phyloP scores from a whole-genome alignment of 257 asterid species.

The Fraxinus cuspidata region DNA sequence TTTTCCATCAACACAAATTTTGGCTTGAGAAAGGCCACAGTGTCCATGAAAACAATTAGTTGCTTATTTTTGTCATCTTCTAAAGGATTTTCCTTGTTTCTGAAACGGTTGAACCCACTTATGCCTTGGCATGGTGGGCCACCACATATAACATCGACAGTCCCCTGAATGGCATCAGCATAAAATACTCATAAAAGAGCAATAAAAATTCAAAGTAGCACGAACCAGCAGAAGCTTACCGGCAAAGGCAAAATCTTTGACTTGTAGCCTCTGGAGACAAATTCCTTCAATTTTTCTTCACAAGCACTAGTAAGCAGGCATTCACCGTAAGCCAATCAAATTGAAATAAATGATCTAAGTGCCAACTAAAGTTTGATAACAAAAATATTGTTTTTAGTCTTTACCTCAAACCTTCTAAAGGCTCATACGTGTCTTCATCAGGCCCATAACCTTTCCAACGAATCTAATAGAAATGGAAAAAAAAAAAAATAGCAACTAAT shows the following conservation, averaged over 20 bases:
- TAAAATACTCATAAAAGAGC: background rate
- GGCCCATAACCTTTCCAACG: constrained; percentile 85
- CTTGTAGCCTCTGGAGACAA: constrained; percentile 49
- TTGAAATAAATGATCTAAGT: background rate
- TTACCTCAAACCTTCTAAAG: constrained; percentile 67
- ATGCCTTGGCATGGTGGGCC: constrained; percentile 98
- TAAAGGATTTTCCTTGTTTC: constrained; percentile 53
- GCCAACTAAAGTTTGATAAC: background rate
- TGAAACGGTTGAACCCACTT: constrained; percentile 74
- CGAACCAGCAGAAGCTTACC: constrained; percentile 34
- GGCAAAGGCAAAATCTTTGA: constrained; percentile 71
- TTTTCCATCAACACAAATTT: constrained; percentile 81
- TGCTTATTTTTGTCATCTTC: constrained; percentile 65
- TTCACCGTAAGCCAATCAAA: background rate
- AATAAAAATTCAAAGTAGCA: background rate
- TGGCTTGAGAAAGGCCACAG: constrained; percentile 58
- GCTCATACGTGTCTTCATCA: constrained; percentile 81
- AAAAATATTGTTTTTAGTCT: background rate
- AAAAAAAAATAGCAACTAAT: background rate
- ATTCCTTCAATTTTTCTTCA: constrained; percentile 57
- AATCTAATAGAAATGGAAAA: constrained; percentile 37
- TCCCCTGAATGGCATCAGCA: constrained; percentile 46
- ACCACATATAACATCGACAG: constrained; percentile 81
- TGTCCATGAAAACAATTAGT: constrained; percentile 64
- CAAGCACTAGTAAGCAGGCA: constrained; percentile 48